These are phyloP conservation scores for Candida montana DNA, from an alignment of 805 yeast genomes.

Conservation along the genomic window DNA sequence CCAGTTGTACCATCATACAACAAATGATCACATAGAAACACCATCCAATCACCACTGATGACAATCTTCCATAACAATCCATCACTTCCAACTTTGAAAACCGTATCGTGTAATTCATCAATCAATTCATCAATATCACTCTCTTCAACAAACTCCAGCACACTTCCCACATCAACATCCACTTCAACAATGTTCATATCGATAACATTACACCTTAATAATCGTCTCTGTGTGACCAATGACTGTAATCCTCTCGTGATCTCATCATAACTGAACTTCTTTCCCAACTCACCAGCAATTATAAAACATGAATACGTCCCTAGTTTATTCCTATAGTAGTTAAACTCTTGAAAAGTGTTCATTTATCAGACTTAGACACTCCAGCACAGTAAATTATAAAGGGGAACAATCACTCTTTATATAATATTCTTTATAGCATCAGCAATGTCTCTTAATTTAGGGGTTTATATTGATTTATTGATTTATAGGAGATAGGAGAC, in stretches of 20 bases:
- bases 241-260: background rate
- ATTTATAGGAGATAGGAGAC: too few relatives aligned
- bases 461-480: too few relatives aligned
- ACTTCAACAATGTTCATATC: background rate
- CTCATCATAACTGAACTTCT: background rate
- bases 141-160: background rate
- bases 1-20: conserved; percentile 5
- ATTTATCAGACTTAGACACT: background rate
- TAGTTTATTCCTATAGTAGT: conserved; percentile 4
- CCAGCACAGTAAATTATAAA: background rate
- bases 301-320: conserved; percentile 7
- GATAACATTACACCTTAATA: conserved; percentile 4
- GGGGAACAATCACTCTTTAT: too few relatives aligned
- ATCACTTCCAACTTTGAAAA: background rate
- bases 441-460: too few relatives aligned
- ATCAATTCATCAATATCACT: background rate
- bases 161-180: background rate
- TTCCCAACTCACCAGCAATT: conserved; percentile 2
- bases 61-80: conserved; percentile 8
- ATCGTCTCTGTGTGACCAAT: background rate
- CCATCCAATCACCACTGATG: conserved; percentile 3
- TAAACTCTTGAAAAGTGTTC: conserved; percentile 2
- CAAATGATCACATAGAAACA: conserved; percentile 7
- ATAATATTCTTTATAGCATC: too few relatives aligned
- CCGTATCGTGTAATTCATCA: background rate